A percentile compares a stretch with the other conserved stretches of the same genome.
Conservation (phyloP, 176 grass and related monocot genomes). For the Bothriochloa decipiens region DNA sequence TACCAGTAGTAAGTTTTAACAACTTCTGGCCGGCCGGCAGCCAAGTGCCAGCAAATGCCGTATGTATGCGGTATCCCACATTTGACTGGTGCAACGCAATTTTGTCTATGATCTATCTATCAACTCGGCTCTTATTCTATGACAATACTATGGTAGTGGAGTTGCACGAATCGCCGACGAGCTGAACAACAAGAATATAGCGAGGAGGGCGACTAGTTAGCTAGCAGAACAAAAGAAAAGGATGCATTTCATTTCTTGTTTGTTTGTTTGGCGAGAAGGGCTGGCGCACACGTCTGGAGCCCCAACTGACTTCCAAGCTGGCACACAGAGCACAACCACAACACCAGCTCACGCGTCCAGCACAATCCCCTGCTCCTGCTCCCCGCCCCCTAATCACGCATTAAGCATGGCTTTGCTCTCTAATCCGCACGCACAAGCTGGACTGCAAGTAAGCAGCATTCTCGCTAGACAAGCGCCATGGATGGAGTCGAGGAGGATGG, state of each 20-base stretch:
- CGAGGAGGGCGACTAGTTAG: no score
- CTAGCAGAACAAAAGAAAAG: background rate
- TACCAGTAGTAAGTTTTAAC: background rate
- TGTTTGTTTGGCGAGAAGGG: background rate
- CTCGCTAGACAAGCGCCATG: no score
- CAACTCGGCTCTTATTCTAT: background rate
- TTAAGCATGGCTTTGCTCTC: conserved; percentile 48
- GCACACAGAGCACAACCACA: conserved; percentile 52
- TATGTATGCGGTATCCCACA: background rate
- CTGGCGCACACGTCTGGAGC: conserved; percentile 30
- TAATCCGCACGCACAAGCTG: conserved; percentile 29
- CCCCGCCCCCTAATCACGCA: conserved; percentile 45
- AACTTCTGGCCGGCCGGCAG: conserved; percentile 20
- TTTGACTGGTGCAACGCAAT: background rate
- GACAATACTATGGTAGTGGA: background rate
- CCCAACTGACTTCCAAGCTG: conserved; percentile 43
- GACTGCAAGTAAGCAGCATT: no score
- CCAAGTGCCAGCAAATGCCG: background rate
- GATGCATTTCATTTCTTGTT: background rate
- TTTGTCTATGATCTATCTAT: background rate
- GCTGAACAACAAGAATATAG: background rate
- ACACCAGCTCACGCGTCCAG: conserved; percentile 60
- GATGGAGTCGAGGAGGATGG: no score
- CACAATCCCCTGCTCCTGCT: conserved; percentile 30
- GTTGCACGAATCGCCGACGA: background rate